phyloP scores from a whole-genome alignment of 176 grass and related monocot species.

The Eleusine coracana region DNA sequence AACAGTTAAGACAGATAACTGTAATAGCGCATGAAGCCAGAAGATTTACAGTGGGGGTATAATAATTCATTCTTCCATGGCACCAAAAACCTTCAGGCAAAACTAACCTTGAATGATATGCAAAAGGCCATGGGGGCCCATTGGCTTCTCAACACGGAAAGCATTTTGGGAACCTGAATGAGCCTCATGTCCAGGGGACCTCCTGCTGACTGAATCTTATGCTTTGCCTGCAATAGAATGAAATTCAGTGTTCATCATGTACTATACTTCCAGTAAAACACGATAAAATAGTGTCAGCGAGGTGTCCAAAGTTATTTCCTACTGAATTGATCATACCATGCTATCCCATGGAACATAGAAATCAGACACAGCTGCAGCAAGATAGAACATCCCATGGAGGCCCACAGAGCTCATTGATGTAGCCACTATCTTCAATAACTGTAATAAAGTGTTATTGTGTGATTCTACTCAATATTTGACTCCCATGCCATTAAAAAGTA shows the following conservation, averaged over 20 bases:
- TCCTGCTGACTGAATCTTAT: constrained; percentile 92
- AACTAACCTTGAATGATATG: constrained; percentile 83
- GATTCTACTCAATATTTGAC: background rate
- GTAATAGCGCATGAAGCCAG: background rate
- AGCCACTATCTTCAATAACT: constrained; percentile 82
- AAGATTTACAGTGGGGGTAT: background rate
- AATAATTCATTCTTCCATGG: background rate
- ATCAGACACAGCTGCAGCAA: constrained; percentile 91
- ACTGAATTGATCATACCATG: constrained; percentile 56
- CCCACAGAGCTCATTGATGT: constrained; percentile 66
- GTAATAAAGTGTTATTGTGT: constrained; percentile 8
- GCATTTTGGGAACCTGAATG: constrained; percentile 88
- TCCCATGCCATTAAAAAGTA: constrained; percentile 17
- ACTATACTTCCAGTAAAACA: constrained; percentile 14
- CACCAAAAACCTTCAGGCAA: background rate
- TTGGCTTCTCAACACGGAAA: constrained; percentile 62
- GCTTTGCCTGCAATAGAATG: constrained; percentile 63
- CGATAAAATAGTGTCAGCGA: background rate
- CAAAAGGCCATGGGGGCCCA: constrained; percentile 86
- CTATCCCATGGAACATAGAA: constrained; percentile 95
- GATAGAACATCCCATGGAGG: constrained; percentile 76
- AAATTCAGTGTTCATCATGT: constrained; percentile 5
- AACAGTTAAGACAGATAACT: background rate
- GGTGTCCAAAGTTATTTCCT: background rate
- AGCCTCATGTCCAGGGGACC: constrained; percentile 85